A percentile compares a stretch with the other conserved stretches of the same genome.
These are phyloP conservation scores for Tephrocybe rancida DNA, from an alignment of 768 basidiomycete genomes.

Conservation along the genomic window DNA sequence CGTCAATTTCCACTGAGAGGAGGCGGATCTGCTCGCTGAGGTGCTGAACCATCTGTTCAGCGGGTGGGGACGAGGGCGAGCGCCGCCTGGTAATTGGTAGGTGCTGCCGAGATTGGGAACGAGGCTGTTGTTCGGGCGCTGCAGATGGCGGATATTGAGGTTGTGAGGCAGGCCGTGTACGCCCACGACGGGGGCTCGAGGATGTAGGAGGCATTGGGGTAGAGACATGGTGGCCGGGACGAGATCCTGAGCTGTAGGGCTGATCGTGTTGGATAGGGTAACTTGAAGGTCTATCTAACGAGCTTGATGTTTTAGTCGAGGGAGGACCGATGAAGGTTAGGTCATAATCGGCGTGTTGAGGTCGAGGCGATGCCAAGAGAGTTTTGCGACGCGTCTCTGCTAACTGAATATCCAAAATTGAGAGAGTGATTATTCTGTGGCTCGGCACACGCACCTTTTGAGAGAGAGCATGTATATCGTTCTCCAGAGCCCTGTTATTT, in stretches of 20 bases:
- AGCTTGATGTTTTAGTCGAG: too few relatives aligned
- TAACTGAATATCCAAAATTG: neutral
- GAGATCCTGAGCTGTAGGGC: neutral
- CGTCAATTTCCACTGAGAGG: slow-evolving; percentile 31
- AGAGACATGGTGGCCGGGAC: neutral
- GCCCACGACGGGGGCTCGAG: neutral
- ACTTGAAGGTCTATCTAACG: neutral
- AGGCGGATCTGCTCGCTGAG: slow-evolving; percentile 34
- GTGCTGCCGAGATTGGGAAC: neutral
- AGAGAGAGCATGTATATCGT: slow-evolving; percentile 33
- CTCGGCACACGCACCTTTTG: slow-evolving; percentile 24
- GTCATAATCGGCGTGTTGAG: neutral
- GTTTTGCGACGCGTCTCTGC: slow-evolving; percentile 10
- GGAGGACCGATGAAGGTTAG: neutral
- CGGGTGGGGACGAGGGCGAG: neutral
- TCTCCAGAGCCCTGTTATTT: slow-evolving; percentile 39
- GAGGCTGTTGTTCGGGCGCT: neutral
- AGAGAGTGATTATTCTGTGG: neutral
- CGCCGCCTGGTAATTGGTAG: neutral
- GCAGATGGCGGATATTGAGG: neutral
- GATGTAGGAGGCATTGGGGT: neutral
- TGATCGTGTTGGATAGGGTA: neutral
- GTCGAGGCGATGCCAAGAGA: neutral
- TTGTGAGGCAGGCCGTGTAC: neutral
- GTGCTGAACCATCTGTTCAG: slow-evolving; percentile 1